Evolutionary conservation across 495 filamentous ascomycete species (phyloP).

Genomic region (Xylaria sp.): DNA sequence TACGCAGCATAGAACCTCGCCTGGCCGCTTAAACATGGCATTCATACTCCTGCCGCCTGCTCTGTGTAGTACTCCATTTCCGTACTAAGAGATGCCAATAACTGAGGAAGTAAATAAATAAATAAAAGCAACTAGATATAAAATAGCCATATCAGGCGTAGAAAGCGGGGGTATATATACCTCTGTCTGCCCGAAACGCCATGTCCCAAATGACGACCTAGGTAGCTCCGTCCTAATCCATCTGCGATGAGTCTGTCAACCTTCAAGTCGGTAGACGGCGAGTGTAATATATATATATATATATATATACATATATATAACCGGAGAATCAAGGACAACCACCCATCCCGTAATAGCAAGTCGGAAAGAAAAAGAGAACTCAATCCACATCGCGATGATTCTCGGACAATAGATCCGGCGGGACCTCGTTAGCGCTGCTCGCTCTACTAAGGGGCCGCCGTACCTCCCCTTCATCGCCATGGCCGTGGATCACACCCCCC

Average conservation of each 20-base stretch:
- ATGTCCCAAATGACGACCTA: background rate
- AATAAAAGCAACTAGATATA: background rate
- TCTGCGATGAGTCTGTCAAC: no score
- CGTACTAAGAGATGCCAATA: background rate
- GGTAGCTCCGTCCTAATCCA: background rate
- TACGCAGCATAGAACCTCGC: no score
- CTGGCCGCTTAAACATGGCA: background rate
- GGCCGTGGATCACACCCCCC: background rate
- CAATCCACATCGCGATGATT: constrained; percentile 23
- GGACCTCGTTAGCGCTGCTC: constrained; percentile 49
- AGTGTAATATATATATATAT: background rate
- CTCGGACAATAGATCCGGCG: constrained; percentile 50
- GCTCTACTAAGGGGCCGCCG: constrained; percentile 28
- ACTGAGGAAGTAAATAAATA: background rate
- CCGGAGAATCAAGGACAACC: background rate
- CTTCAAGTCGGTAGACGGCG: no score
- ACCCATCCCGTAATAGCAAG: background rate
- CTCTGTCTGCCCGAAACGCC: background rate
- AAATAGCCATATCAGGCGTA: background rate
- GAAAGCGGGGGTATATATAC: background rate
- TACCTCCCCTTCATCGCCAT: constrained; percentile 4
- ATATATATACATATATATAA: background rate
- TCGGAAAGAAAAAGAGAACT: background rate
- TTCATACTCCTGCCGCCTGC: background rate
- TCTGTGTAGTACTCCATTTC: background rate